Base-by-base conservation (phyloP, 306 rosid species). In the Rosa rugosa region DNA sequence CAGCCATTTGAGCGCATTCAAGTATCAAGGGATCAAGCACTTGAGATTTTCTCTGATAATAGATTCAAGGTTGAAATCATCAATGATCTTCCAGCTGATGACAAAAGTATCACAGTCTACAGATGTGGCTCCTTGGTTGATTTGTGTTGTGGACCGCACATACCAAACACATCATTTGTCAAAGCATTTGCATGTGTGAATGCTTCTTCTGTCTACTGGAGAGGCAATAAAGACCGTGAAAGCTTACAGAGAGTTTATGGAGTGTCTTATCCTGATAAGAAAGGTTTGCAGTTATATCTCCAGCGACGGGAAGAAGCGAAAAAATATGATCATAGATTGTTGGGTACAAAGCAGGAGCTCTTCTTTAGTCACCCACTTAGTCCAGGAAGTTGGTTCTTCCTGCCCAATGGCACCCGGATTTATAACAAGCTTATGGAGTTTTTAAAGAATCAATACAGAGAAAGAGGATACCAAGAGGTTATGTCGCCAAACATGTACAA, bases 321-420 rank as follows among this genome's bases (percentile, higher is more conserved):
- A 80, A 92, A 89, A 89, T 94, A 91, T 65, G 99, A 94, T 81
- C 99, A 94, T 77, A 83, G 99, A 81, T 75, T 92, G 83, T 77
- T 94, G 31, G 31, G 31, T 27, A 89, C 91, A 81, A 91, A 91
- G 49, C 99, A 94, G n/a, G 99, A 92, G 78, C 97, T 94, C 70
- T 86, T 94, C 90, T 88, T 88, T 75, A 91, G 92, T 80, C 97
- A 94, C 76, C 97, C n/a, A n/a, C n/a, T n/a, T n/a, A n/a, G n/a
- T n/a, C n/a, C n/a, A n/a, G 99, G 99, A 84, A 92, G 99, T 81
- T 94, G 99, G 99, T 94, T 94, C 88, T 94, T 94, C 73, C 97
- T 94, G 64, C 97, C 99, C 47, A 90, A 81, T 80, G 99, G 99
- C 42, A 69, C 97, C 56, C 90, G 92, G 67, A 80, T 94, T 72